Conservation (phyloP, 2,329 filamentous ascomycete species). For the Venturiaceae sp. region DNA sequence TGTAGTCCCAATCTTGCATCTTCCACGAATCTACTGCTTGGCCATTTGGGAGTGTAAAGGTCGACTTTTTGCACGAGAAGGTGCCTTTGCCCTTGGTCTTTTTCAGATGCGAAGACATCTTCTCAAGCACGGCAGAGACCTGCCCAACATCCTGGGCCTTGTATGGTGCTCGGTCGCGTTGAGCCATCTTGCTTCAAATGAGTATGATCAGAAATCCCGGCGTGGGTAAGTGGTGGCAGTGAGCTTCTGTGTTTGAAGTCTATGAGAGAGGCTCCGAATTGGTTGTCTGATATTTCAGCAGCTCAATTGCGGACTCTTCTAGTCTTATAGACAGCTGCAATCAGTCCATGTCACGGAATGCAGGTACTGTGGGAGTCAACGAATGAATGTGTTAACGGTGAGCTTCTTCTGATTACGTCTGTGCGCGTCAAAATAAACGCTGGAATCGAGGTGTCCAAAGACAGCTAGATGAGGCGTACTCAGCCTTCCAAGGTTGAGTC, state of each 20-base stretch:
- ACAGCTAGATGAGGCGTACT: too few species aligned
- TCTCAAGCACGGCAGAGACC: conserved; percentile 54
- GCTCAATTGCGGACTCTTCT: neutral
- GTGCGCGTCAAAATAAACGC: too few species aligned
- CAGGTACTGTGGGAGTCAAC: too few species aligned
- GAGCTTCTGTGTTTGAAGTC: neutral
- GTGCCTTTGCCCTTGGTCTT: conserved; percentile 39
- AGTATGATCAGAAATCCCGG: neutral
- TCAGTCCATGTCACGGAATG: neutral
- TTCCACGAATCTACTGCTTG: conserved; percentile 82
- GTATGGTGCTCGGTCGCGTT: conserved; percentile 47
- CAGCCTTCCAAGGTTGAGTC: too few species aligned
- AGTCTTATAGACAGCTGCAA: neutral
- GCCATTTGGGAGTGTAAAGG: conserved; percentile 57
- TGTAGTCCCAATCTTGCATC: conserved; percentile 94
- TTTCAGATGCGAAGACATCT: conserved; percentile 49
- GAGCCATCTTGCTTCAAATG: conserved; percentile 35
- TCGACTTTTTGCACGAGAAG: conserved; percentile 72
- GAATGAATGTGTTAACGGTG: too few species aligned
- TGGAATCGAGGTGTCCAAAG: too few species aligned
- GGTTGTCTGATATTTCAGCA: neutral
- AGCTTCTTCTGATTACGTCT: too few species aligned
- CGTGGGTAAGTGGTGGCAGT: neutral
- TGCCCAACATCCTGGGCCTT: conserved; percentile 59
- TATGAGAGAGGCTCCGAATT: neutral